Conservation (phyloP, 2,329 filamentous ascomycete genomes). For the Arachnomyces sp. region DNA sequence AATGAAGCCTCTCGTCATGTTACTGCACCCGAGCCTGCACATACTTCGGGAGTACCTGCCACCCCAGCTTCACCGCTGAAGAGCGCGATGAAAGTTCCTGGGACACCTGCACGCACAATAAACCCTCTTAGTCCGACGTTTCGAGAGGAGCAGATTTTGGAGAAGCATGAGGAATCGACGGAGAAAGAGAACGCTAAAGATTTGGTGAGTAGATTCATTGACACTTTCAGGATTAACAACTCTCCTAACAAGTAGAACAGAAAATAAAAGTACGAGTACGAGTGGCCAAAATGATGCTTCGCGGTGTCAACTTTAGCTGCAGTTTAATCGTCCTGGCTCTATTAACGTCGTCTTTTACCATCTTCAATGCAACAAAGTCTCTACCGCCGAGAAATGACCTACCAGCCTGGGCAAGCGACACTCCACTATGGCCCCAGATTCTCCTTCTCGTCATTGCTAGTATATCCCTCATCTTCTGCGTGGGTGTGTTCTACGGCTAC, state of each 20-base stretch:
- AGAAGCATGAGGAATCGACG: conserved; percentile 72
- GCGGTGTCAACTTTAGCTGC: conserved; percentile 93
- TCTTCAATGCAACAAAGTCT: conserved; percentile 80
- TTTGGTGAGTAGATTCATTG: conserved; percentile 55
- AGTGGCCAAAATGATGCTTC: conserved; percentile 89
- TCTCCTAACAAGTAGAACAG: conserved; percentile 47
- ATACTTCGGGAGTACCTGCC: conserved; percentile 46
- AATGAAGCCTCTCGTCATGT: conserved; percentile 44
- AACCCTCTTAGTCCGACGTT: conserved; percentile 90
- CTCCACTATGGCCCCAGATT: conserved; percentile 82
- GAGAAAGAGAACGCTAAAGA: conserved; percentile 84
- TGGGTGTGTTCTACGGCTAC: conserved; percentile 77
- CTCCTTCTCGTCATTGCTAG: conserved; percentile 71
- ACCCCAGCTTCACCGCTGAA: conserved; percentile 74
- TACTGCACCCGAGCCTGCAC: conserved; percentile 40
- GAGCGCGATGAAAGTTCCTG: conserved; percentile 82
- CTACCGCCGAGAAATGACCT: conserved; percentile 71
- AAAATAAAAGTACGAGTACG: conserved; percentile 88
- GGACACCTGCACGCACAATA: conserved; percentile 65
- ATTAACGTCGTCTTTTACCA: conserved; percentile 76
- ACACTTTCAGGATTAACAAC: conserved; percentile 2
- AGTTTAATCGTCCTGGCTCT: conserved; percentile 90
- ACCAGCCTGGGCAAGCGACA: conserved; percentile 74
- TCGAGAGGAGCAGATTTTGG: conserved; percentile 74
- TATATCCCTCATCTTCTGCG: conserved; percentile 70